Evolutionary conservation across 164 flowering plant genomes (phyloP), one percentile per base, ranked within the genome.

Genomic region (Magnolia kwangsiensis): DNA sequence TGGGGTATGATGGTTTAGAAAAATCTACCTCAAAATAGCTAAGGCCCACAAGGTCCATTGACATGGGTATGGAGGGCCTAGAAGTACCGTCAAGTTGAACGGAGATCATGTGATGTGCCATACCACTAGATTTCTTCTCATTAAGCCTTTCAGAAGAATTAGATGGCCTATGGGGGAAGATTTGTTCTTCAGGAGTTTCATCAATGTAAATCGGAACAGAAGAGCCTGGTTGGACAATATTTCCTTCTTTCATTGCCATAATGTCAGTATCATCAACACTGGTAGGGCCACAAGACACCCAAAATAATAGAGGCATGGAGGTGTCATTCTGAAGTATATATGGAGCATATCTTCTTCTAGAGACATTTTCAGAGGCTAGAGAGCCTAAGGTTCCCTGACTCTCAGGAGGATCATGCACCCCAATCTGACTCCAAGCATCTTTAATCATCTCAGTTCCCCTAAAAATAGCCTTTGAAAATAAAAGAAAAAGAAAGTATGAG

Each of bases 41-140:
- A n/a, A 88, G 84, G 70, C 98, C 98, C 6, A 94, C 97, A 74
- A 91, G 90, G 86, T 96, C 99, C 95, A 96, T 94, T 51, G 99
- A 96, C 75, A 92, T 86, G 50, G 98, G 95, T 73, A 74, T 58
- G 50, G 97, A 96, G 50, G 91, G 87, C 49, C 83, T 71, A 63
- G 91, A 88, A 55, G 93, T 91, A 29, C 98, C 99, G 71, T 96
- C 97, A 78, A 96, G 88, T 77, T 89, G 90, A 71, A 94, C 79
- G 67, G 87, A 85, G 73, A 96, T 87, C 80, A 82, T 88, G 78
- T 87, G 89, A 86, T 91, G 98, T 74, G 83, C 80, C 21, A 83
- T 86, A 73, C 85, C 86, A 79, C 77, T 81, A 27, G 83, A 79
- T 70, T 88, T 91, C 80, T 87, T 88, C 74, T 88, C 94, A 80